These are phyloP conservation scores for Microascus cirrosus DNA, from an alignment of 2,329 filamentous ascomycete genomes.

Conservation along the genomic window DNA sequence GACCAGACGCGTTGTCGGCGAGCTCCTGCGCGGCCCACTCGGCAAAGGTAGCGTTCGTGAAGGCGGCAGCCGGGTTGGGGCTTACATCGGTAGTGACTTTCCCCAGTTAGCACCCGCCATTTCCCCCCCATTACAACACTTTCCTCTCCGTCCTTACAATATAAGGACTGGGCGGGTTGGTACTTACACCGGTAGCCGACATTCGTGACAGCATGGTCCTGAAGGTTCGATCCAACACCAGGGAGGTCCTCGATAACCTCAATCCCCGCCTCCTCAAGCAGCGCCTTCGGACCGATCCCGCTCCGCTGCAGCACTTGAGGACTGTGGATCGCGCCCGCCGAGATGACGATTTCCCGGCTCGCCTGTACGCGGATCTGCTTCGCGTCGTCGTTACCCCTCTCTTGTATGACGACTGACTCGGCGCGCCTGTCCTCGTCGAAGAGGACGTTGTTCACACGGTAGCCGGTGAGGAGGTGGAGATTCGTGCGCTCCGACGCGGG, in stretches of 20 bases:
- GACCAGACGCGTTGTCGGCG: constrained; percentile 11
- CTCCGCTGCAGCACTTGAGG: constrained; percentile 42
- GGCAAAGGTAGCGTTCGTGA: constrained; percentile 11
- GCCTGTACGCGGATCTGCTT: constrained; percentile 12
- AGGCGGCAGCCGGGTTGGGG: constrained; percentile 17
- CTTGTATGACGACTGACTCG: neutral
- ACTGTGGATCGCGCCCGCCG: constrained; percentile 40
- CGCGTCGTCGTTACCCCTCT: constrained; percentile 3
- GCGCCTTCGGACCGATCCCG: constrained; percentile 28
- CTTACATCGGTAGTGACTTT: neutral
- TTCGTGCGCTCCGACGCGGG: constrained; percentile 1
- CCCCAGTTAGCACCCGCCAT: neutral
- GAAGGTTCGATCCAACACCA: constrained; percentile 41
- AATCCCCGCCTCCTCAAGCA: constrained; percentile 35
- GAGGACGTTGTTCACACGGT: constrained; percentile 28
- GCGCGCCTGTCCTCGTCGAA: constrained; percentile 21
- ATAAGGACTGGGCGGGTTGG: too few species aligned
- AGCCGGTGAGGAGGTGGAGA: constrained; percentile 13
- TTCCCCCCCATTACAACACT: neutral
- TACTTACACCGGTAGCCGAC: constrained; percentile 1
- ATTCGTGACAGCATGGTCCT: constrained; percentile 29
- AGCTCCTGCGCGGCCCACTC: constrained; percentile 9
- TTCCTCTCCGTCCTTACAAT: neutral
- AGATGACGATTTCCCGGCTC: constrained; percentile 33
- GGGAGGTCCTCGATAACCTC: constrained; percentile 32